Percentiles rank a stretch among this genome's conserved stretches.
phyloP scores from a whole-genome alignment of 257 asterid species.

The Solanum tacnaense region DNA sequence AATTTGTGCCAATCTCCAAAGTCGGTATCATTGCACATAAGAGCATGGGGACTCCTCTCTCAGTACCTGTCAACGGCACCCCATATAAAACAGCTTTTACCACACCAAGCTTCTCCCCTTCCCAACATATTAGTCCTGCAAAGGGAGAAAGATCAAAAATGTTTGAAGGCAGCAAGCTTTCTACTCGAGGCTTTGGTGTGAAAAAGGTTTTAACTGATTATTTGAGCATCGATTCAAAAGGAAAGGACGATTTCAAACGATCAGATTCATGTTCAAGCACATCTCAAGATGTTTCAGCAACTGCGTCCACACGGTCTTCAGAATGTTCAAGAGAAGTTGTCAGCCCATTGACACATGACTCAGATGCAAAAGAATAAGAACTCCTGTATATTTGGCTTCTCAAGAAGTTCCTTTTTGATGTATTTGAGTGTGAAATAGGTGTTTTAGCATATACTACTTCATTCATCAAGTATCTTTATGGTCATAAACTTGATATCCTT shows the following conservation, averaged over 20 bases:
- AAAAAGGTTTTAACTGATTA: slow-evolving; percentile 67
- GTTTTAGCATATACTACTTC: neutral
- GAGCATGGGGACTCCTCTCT: slow-evolving; percentile 18
- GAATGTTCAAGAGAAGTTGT: slow-evolving; percentile 13
- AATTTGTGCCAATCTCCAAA: slow-evolving; percentile 43
- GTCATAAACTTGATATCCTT: neutral
- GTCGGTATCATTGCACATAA: slow-evolving; percentile 34
- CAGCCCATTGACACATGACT: slow-evolving; percentile 16
- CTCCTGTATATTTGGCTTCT: neutral
- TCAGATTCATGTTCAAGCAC: slow-evolving; percentile 33
- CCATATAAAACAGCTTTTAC: slow-evolving; percentile 34
- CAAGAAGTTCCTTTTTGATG: neutral
- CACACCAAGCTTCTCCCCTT: slow-evolving; percentile 45
- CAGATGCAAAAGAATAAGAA: slow-evolving; percentile 16
- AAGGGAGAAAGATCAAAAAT: slow-evolving; percentile 21
- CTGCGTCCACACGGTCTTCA: slow-evolving; percentile 33
- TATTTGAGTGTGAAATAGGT: neutral
- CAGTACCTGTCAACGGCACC: slow-evolving; percentile 14
- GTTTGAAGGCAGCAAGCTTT: slow-evolving; percentile 14
- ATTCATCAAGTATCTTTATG: neutral
- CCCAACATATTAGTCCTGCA: slow-evolving; percentile 30
- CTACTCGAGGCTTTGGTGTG: slow-evolving; percentile 43
- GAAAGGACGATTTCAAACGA: slow-evolving; percentile 21
- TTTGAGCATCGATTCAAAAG: slow-evolving; percentile 42
- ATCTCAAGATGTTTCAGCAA: slow-evolving; percentile 25